phyloP scores from a whole-genome alignment of 805 yeast species.

The Myxozyma monticola region DNA sequence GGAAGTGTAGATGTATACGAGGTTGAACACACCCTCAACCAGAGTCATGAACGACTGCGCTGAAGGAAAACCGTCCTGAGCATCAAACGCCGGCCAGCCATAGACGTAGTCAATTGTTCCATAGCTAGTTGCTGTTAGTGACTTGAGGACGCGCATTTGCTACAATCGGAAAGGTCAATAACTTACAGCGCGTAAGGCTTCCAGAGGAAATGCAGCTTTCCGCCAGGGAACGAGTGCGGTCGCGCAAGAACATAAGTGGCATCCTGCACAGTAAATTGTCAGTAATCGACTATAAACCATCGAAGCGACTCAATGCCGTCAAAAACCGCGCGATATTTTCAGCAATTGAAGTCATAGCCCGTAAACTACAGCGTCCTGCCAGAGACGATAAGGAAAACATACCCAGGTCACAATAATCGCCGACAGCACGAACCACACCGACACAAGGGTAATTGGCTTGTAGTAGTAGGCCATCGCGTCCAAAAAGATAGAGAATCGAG shows the following conservation, averaged over 20 bases:
- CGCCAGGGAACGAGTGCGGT: conserved; percentile 30
- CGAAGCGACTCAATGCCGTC: background rate
- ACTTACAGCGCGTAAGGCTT: conserved; percentile 28
- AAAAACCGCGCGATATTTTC: background rate
- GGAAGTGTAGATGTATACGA: conserved; percentile 12
- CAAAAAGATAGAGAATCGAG: no score
- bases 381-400: conserved; percentile 1
- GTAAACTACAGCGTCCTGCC: no score
- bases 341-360: background rate
- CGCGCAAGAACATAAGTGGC: conserved; percentile 21
- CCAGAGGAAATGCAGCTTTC: conserved; percentile 26
- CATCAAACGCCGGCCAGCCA: conserved; percentile 24
- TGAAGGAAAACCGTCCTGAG: conserved; percentile 24
- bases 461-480: conserved; percentile 20
- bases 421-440: conserved; percentile 22
- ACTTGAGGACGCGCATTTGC: background rate
- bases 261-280: conserved; percentile 14
- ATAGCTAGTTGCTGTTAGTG: conserved; percentile 10
- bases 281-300: background rate
- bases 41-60: conserved; percentile 25
- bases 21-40: conserved; percentile 15
- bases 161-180: background rate
- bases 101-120: conserved; percentile 24
- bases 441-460: conserved; percentile 13
- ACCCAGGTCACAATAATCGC: conserved; percentile 24